Evolutionary conservation across 805 yeast species (phyloP), one percentile per base, ranked within the genome.

Genomic region (Peterozyma toletana): DNA sequence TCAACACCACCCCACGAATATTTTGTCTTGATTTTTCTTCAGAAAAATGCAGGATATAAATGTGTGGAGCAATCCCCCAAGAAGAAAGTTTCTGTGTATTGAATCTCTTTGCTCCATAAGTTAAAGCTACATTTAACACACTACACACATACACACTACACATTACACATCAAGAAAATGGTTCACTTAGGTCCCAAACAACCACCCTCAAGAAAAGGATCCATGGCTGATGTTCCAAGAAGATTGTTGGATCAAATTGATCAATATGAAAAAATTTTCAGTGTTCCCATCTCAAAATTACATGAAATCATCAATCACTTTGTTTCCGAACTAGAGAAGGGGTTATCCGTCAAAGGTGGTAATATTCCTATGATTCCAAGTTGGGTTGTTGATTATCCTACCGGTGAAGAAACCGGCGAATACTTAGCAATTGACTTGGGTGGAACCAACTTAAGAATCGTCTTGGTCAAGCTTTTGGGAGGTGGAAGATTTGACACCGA

Each of bases 351-450:
- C 58, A 64, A 72, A 46, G 91, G 93, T 42, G 95, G 93, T 47
- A 83, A 83, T 63, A 87, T 88, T 58, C 98, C 99, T 49, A 91
- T 91, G 98, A 89, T 84, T 60, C 96, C 96, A 39, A 86, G 95
- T 49, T 91, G 97, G 97, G 97, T 91, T 44, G 71, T 89, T 74
- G 95, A 85, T 58, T 84, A 72, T 71, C 97, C 98, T 52, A 83
- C 91, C 41, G 99, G 99, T 52, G 68, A 79, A 53, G 99, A 91
- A 65, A 75, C 74, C 36, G 99, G 99, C 52, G 82, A 87, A 53
- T 91, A 75, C 66, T 68, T 91, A 60, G 97, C 98, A 42, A 84
- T 93, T 48, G 99, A 91, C 64, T 76, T 91, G 68, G 99, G 99
- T 62, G 99, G 99, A 50, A 91, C 99, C 50, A 91, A 91, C 70